These are phyloP conservation scores for Cairneyella variabilis DNA, from an alignment of 495 filamentous ascomycete genomes.

Conservation along the genomic window DNA sequence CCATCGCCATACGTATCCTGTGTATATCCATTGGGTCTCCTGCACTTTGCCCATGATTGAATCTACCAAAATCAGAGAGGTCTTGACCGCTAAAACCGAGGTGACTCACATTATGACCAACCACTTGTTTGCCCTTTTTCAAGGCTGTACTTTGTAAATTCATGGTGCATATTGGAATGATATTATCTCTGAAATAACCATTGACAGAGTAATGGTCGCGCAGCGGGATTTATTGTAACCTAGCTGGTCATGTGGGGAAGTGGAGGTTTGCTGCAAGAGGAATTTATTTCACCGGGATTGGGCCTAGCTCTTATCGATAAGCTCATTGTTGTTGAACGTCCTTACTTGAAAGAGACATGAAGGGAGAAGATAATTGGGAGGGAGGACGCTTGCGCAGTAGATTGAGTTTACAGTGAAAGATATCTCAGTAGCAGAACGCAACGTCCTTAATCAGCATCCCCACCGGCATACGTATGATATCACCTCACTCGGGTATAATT, in stretches of 20 bases:
- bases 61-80: conserved; percentile 42
- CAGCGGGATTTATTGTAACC: neutral
- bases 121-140: conserved; percentile 24
- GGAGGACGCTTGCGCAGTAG: too few relatives aligned
- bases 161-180: conserved; percentile 26
- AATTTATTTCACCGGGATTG: neutral
- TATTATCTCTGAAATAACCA: conserved; percentile 9
- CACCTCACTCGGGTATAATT: too few relatives aligned
- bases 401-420: too few relatives aligned
- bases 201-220: neutral
- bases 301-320: conserved; percentile 10
- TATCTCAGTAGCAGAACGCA: too few relatives aligned
- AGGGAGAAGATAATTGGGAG: too few relatives aligned
- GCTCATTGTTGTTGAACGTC: neutral
- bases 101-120: conserved; percentile 25
- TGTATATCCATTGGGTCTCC: neutral
- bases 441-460: too few relatives aligned
- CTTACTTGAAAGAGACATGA: too few relatives aligned
- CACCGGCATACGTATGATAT: too few relatives aligned
- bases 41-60: conserved; percentile 12
- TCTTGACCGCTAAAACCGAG: conserved; percentile 22
- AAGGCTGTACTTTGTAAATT: conserved; percentile 22
- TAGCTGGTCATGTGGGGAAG: conserved; percentile 4
- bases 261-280: neutral
- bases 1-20: neutral